Evolutionary conservation across 441 rosid species (phyloP), one percentile per base, ranked within the genome.

Genomic region (Adansonia rubrostipa): DNA sequence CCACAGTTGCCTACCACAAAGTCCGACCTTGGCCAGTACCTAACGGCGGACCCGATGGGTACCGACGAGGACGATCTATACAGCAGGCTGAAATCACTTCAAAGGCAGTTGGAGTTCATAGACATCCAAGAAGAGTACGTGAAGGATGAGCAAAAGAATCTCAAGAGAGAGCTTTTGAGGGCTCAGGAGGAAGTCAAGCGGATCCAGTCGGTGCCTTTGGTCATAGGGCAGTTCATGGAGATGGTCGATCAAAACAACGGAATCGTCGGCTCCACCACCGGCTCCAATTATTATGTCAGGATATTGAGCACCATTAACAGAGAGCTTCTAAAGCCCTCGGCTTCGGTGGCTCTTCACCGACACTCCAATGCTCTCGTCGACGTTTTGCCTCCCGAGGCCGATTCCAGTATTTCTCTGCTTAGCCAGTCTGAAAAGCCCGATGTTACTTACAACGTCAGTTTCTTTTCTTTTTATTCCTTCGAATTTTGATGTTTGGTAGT

Each of bases 221-320:
- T 96, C 28, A 94, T 96, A 11, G 99, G 99, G 9, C 99, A 96
- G 86, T 96, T 96, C 84, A 96, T 96, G 99, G 99, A 96, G 88
- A 96, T 96, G 99, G 99, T 96, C 7, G 98, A 96, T 81, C 97
- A 91, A 87, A 96, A 94, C 85, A 92, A 96, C 82, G 99, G 99
- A 19, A 96, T 96, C 66, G 99, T 96, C 6, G 98, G 98, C 22
- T 96, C 99, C 47, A 96, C 99, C 33, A 96, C 99, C 0, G 99
- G 99, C 0, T 96, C 99, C 40, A 96, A 96, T 77, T 96, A 96
- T 71, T 96, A 94, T 69, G 99, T 96, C 1, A 84, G 99, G 79
- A 96, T 94, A 77, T 87, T 96, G 51, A 96, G 99, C 75, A 96
- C 99, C 13, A 94, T 96, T 63, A 92, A 96, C 73, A 84, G 98